Conservation (phyloP, 2,329 filamentous ascomycete species). For the Phaeosphaeriaceae sp. region DNA sequence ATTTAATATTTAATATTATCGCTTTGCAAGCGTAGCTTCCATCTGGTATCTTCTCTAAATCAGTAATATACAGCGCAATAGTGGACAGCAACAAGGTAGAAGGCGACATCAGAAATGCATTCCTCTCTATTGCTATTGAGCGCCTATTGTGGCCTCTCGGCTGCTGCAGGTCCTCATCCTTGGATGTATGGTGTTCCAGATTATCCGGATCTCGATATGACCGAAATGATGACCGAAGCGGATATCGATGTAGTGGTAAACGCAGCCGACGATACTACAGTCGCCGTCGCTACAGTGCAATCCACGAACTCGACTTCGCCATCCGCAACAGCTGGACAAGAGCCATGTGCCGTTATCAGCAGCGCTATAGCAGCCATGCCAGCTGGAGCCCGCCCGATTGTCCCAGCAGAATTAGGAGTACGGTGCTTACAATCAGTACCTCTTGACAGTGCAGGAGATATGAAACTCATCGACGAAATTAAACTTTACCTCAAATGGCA, state of each 20-base stretch:
- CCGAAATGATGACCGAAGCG: slow-evolving; percentile 33
- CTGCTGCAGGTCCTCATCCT: slow-evolving; percentile 30
- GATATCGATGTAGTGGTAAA: slow-evolving; percentile 24
- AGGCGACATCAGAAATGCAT: slow-evolving; percentile 22
- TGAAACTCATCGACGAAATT: slow-evolving; percentile 43
- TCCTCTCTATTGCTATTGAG: slow-evolving; percentile 24
- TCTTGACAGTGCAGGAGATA: slow-evolving; percentile 41
- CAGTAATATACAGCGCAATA: not conserved
- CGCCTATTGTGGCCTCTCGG: slow-evolving; percentile 25
- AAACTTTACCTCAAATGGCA: slow-evolving; percentile 49
- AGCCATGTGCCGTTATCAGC: slow-evolving; percentile 43
- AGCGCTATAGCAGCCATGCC: slow-evolving; percentile 34
- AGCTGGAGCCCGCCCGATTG: slow-evolving; percentile 31
- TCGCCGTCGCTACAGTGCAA: slow-evolving; percentile 17
- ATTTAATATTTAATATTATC: slow-evolving; percentile 16
- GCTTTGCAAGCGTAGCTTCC: not conserved
- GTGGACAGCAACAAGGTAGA: not conserved
- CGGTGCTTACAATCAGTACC: slow-evolving; percentile 47
- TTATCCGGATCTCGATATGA: slow-evolving; percentile 33
- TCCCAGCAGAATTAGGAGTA: slow-evolving; percentile 44
- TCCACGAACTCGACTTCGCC: slow-evolving; percentile 20
- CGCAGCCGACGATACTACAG: slow-evolving; percentile 22
- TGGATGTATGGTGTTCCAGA: slow-evolving; percentile 45
- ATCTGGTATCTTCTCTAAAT: not conserved
- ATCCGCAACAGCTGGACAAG: slow-evolving; percentile 24